phyloP scores from a whole-genome alignment of 1,139 yeast species.

The Entelexis sorbosivorans region DNA sequence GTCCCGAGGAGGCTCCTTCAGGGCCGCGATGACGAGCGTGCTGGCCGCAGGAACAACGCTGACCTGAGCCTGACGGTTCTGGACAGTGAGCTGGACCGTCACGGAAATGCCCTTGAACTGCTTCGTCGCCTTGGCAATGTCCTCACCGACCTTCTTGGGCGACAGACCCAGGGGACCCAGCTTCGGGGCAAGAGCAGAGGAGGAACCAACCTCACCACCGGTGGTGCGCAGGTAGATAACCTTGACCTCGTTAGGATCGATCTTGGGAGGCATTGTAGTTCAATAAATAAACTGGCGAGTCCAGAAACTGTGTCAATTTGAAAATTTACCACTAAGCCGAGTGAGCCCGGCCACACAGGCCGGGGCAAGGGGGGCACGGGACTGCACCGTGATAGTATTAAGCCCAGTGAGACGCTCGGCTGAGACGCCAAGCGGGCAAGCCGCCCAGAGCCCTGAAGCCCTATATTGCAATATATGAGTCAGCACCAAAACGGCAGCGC shows the following conservation, averaged over 20 bases:
- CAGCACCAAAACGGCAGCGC: no score
- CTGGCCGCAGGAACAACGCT: conserved; percentile 99
- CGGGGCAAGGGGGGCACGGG: conserved; percentile 6
- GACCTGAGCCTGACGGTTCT: conserved; percentile 99
- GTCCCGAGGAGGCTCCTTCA: conserved; percentile 99
- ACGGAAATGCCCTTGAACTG: conserved; percentile 98
- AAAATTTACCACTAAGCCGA: conserved; percentile 8
- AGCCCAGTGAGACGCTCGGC: not conserved
- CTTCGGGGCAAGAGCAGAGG: conserved; percentile 99
- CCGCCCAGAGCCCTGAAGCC: conserved; percentile 1
- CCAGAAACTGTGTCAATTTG: conserved; percentile 7
- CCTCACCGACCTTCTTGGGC: conserved; percentile 99
- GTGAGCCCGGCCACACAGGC: not conserved
- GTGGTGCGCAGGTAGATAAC: conserved; percentile 99
- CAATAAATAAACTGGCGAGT: conserved; percentile 10
- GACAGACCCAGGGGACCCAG: conserved; percentile 99
- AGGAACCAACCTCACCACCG: conserved; percentile 99
- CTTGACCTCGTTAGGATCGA: conserved; percentile 98
- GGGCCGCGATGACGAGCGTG: conserved; percentile 96
- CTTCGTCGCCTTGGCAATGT: conserved; percentile 99
- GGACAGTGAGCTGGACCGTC: conserved; percentile 96
- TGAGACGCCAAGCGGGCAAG: not conserved
- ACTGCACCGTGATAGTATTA: not conserved
- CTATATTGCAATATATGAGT: not conserved
- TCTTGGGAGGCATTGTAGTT: conserved; percentile 38